These are phyloP conservation scores for Neobulgaria alba DNA, from an alignment of 2,329 filamentous ascomycete species.

Conservation along the genomic window DNA sequence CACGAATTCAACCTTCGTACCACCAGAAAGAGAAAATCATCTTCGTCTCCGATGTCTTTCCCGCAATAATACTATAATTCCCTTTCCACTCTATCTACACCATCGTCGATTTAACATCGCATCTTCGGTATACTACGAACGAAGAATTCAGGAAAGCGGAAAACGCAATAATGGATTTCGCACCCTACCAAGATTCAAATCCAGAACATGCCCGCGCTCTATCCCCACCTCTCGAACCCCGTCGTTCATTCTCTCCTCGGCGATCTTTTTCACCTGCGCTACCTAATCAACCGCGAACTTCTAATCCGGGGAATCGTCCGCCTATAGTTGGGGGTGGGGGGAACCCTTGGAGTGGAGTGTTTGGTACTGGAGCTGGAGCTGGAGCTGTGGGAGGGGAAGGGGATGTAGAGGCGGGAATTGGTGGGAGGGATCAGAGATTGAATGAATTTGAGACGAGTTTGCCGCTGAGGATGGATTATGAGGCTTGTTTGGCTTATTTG, in stretches of 20 bases:
- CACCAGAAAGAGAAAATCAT: no score
- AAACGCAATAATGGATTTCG: conserved; percentile 68
- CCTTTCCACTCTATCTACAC: no score
- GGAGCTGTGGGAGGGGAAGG: not conserved
- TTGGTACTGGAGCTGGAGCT: conserved; percentile 9
- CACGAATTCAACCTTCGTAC: no score
- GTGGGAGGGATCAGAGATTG: conserved; percentile 37
- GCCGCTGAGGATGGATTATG: conserved; percentile 77
- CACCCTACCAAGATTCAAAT: conserved; percentile 88
- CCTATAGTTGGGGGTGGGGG: conserved; percentile 32
- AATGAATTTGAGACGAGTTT: conserved; percentile 88
- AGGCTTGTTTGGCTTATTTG: conserved; percentile 85
- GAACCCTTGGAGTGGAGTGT: conserved; percentile 17
- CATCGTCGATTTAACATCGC: no score
- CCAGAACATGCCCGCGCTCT: conserved; percentile 77
- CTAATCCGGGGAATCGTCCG: conserved; percentile 36
- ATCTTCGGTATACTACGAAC: no score
- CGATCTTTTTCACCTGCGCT: conserved; percentile 43
- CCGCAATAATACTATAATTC: no score
- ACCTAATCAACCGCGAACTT: conserved; percentile 40
- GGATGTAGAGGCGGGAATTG: conserved; percentile 28
- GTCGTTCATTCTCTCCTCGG: conserved; percentile 23
- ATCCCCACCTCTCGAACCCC: conserved; percentile 53
- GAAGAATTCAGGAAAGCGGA: no score
- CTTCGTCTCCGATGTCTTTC: no score